A percentile compares a stretch with the other conserved stretches of the same genome.
phyloP scores from a whole-genome alignment of 345 rosid species.

The Raphanus raphanistrum region DNA sequence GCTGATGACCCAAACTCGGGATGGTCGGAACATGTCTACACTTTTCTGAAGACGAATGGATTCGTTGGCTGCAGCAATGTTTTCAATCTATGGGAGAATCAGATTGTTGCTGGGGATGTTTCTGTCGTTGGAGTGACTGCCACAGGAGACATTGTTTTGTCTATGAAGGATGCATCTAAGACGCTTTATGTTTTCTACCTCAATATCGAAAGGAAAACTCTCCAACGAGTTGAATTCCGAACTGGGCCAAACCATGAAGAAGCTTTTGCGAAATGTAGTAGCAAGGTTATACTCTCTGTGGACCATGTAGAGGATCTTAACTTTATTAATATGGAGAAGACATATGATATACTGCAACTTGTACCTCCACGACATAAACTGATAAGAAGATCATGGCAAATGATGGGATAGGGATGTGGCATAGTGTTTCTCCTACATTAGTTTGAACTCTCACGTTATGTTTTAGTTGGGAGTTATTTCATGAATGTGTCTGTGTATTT shows the following conservation, averaged over 20 bases:
- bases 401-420: too few species aligned
- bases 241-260: background rate
- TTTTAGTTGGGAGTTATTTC: too few species aligned
- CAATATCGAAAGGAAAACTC: background rate
- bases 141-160: background rate
- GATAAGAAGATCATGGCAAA: too few species aligned
- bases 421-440: too few species aligned
- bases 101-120: background rate
- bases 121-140: background rate
- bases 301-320: background rate
- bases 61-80: background rate
- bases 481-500: too few species aligned
- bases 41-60: background rate
- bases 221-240: background rate
- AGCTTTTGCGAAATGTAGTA: background rate
- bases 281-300: background rate
- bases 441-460: too few species aligned
- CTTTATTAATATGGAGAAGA: too few species aligned
- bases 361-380: too few species aligned
- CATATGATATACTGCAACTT: too few species aligned
- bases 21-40: background rate
- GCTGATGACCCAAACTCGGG: background rate
- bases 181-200: background rate
- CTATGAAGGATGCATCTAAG: background rate
- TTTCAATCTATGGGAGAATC: background rate